phyloP scores from a whole-genome alignment of 1,139 yeast species.

The Debaryomyces fabryi region DNA sequence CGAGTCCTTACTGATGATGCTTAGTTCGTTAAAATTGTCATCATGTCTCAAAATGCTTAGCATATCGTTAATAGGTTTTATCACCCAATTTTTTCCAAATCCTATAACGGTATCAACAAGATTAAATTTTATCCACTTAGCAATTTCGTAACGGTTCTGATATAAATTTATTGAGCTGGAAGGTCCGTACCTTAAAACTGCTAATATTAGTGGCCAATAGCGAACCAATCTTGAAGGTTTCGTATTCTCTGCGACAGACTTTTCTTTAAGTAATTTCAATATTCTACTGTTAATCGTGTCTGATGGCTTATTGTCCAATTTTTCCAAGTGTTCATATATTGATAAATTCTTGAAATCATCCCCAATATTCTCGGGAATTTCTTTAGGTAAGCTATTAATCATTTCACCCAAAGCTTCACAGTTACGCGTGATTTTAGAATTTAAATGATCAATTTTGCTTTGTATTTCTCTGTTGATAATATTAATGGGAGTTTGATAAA shows the following conservation, averaged over 20 bases:
- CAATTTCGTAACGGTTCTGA: conserved; percentile 54
- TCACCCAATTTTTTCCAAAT: conserved; percentile 79
- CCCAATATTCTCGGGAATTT: conserved; percentile 3
- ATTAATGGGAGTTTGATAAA: conserved; percentile 22
- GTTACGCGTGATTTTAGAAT: conserved; percentile 21
- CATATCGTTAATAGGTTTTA: conserved; percentile 75
- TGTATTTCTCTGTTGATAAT: conserved; percentile 27
- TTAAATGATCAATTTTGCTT: conserved; percentile 22
- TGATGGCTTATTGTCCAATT: neutral
- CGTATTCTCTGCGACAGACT: conserved; percentile 3
- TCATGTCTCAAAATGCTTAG: conserved; percentile 83
- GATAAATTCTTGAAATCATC: conserved; percentile 1
- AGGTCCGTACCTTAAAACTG: conserved; percentile 54
- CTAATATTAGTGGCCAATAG: conserved; percentile 65
- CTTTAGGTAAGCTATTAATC: conserved; percentile 11
- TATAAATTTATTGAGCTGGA: conserved; percentile 44
- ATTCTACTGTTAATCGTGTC: conserved; percentile 1
- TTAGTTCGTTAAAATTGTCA: conserved; percentile 59
- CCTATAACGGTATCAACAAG: conserved; percentile 66
- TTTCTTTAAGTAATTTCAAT: neutral
- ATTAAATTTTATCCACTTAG: conserved; percentile 58
- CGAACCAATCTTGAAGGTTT: conserved; percentile 55
- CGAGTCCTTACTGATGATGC: conserved; percentile 80
- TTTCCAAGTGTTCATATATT: neutral
- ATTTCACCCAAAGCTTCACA: conserved; percentile 26